Evolutionary conservation across 2,329 filamentous ascomycete genomes (phyloP), one percentile per base, ranked within the genome.

Genomic region (Cercospora sesami): DNA sequence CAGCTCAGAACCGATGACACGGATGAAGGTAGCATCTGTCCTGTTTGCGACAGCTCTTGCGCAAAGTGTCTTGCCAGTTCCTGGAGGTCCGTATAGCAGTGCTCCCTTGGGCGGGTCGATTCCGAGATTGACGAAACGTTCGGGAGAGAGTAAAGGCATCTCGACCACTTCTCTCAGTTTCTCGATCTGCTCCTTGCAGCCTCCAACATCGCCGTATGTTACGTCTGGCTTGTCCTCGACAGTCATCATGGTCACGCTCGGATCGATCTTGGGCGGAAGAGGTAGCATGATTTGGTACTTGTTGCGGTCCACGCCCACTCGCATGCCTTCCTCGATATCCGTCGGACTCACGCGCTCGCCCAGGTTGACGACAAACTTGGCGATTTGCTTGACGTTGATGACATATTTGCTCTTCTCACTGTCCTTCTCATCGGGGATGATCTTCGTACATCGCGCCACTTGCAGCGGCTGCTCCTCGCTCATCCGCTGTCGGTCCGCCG

Each of bases 301-400:
- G 85, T 96, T 98, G 67, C 95, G 88, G 81, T 99, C 95, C 79
- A 99, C 95, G 79, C 88, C 95, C 70, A 99, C 95, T 74, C 95
- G 90, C 95, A 99, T 99, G 72, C 95, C 95, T 81, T 99, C 95
- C 79, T 99, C 95, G 77, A 99, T 99, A 88, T 99, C 95, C 74
- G 95, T 98, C 60, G 95, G 95, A 78, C 92, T 96, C 75, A 99
- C 95, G 72, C 95, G 91, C 79, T 99, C 95, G 75, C 95, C 95
- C 63, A 99, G 88, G 81, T 97, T 95, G 73, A 99, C 95, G 61
- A 99, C 95, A 77, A 99, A 99, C 83, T 99, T 99, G 78, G 95
- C 95, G 77, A 99, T 99, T 82, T 99, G 95, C 86, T 99, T 99
- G 75, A 99, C 94, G 82, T 99, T 99, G 87, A 99, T 99, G 77